phyloP scores from a whole-genome alignment of 106 monocot species.

The Cymbidium sinense region DNA sequence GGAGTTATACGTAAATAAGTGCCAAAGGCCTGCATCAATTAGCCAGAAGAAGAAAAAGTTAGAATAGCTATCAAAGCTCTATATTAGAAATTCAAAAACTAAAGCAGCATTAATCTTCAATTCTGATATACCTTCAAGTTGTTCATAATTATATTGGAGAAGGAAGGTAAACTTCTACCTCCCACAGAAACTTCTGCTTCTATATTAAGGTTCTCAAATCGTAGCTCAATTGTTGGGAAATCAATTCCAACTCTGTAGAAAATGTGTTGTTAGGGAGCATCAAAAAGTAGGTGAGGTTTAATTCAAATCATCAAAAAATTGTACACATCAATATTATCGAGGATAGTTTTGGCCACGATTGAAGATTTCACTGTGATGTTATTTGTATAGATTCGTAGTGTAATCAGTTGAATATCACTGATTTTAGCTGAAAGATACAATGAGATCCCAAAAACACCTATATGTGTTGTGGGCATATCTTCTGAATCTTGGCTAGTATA shows the following conservation, averaged over 20 bases:
- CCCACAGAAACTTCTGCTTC: constrained; percentile 13
- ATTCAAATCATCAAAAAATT: too few relatives aligned
- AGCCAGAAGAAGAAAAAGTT: background rate
- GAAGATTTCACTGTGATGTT: too few relatives aligned
- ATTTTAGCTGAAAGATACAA: too few relatives aligned
- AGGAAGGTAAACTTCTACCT: constrained; percentile 7
- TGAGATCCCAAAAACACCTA: too few relatives aligned
- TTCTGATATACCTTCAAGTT: background rate
- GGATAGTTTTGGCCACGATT: too few relatives aligned
- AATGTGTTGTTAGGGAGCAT: background rate
- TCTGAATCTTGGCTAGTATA: too few relatives aligned
- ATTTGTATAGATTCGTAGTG: too few relatives aligned
- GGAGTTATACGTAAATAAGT: constrained; percentile 26
- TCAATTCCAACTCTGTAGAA: constrained; percentile 8
- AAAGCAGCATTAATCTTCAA: background rate
- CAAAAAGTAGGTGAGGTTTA: too few relatives aligned
- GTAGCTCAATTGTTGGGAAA: constrained; percentile 10
- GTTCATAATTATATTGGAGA: constrained; percentile 8
- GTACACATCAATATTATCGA: too few relatives aligned
- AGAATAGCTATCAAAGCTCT: background rate
- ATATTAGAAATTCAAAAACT: background rate
- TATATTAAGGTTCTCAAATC: constrained; percentile 7
- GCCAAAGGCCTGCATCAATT: constrained; percentile 7
- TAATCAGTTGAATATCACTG: too few relatives aligned
- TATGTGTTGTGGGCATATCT: too few relatives aligned